These are phyloP conservation scores for Colletotrichum eleusines DNA, from an alignment of 2,329 filamentous ascomycete genomes.

Conservation along the genomic window DNA sequence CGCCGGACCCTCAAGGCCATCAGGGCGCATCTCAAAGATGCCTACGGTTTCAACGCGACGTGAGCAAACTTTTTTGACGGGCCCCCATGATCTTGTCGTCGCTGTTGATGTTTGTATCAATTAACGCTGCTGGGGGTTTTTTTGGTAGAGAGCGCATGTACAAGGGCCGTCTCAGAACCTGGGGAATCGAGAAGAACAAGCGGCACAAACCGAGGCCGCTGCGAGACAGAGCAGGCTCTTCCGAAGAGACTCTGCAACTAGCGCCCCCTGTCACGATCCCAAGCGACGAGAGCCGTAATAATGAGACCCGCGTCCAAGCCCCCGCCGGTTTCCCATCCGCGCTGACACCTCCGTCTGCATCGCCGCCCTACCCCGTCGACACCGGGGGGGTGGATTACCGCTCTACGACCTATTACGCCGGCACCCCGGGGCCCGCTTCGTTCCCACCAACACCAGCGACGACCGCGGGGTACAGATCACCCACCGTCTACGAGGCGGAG, in stretches of 20 bases:
- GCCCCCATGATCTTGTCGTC: not conserved
- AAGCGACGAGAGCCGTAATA: not conserved
- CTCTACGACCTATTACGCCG: slow-evolving; percentile 9
- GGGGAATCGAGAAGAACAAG: slow-evolving; percentile 39
- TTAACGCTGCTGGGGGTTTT: slow-evolving; percentile 10
- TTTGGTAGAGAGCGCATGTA: slow-evolving; percentile 37
- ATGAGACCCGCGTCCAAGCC: not conserved
- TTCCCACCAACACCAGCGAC: slow-evolving; percentile 17
- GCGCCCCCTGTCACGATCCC: not conserved
- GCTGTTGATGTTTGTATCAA: too few relatives aligned
- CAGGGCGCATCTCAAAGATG: slow-evolving; percentile 13
- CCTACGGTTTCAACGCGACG: slow-evolving; percentile 32
- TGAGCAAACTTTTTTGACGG: slow-evolving; percentile 17
- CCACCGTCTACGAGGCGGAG: not conserved
- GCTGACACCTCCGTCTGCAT: not conserved
- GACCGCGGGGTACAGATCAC: not conserved
- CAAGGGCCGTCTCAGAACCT: slow-evolving; percentile 31
- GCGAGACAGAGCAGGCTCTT: not conserved
- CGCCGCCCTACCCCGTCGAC: not conserved
- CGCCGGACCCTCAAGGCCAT: slow-evolving; percentile 23
- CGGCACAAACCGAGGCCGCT: not conserved
- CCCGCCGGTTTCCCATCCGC: not conserved
- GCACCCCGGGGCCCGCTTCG: not conserved
- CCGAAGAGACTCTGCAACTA: not conserved
- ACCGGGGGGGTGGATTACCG: not conserved